Evolutionary conservation across 2,329 filamentous ascomycete genomes (phyloP), one percentile per base, ranked within the genome.

Genomic region (Microdochium nivale): DNA sequence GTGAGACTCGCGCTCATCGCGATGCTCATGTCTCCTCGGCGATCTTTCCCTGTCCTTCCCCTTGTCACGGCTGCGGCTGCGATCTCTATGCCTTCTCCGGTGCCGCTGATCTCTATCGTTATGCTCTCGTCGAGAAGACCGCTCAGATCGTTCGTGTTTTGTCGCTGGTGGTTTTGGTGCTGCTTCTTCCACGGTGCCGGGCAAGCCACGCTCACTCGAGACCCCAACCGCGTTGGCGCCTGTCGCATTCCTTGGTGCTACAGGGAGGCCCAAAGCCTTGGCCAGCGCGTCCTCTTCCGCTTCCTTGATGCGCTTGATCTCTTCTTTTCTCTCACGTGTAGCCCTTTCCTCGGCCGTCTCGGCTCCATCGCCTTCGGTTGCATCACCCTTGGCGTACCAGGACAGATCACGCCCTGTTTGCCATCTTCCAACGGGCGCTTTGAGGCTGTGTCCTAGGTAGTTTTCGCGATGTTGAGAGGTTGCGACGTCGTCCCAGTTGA

Each of bases 401-500:
- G 71, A 76, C 9, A 86, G 70, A 51, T 83, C 80, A 54, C 83
- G 84, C 8, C 86, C 84, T 64, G 92, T 84, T 62, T 94, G 88
- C 91, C 91, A 96, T 58, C 91, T 86, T 8, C 91, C 91, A 3
- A 96, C 90, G 0, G 91, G 89, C 0, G 91, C 91, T 76, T 92
- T 96, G 53, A 96, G 72, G 53, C 88, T 94, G 72, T 96, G 91
- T 50, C 91, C 91, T 8, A 96, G 86, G 67, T 83, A 86, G 62
- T 85, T 96, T 69, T 99, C 91, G 68, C 94, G 90, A 64, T 96
- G 91, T 23, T 80, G 74, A 49, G 90, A 95, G 58, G 77, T 83
- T 66, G 92, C 86, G 64, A 99, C 92, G 60, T 96, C 90, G 58
- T 92, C 88, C 94, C 94, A 97, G 71, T 86, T 91, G 75, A 99